phyloP scores from a whole-genome alignment of 805 yeast species.

The Cephaloascus albidus region DNA sequence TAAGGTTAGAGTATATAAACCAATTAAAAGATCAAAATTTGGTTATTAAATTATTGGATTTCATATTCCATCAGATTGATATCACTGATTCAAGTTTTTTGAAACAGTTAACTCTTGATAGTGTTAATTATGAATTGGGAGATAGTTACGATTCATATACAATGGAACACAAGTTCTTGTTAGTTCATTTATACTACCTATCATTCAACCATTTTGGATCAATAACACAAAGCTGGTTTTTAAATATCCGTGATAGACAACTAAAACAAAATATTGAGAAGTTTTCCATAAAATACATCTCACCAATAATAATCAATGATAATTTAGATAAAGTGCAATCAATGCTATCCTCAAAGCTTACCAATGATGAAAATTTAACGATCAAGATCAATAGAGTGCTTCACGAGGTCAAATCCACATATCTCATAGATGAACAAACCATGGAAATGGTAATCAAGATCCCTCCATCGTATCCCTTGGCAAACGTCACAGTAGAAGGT shows the following conservation, averaged over 20 bases:
- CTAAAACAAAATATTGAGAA: conserved; percentile 50
- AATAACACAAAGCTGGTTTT: conserved; percentile 58
- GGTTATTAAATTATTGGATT: conserved; percentile 42
- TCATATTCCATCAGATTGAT: conserved; percentile 46
- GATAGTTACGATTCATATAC: conserved; percentile 16
- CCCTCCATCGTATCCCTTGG: conserved; percentile 73
- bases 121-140: conserved; percentile 9
- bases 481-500: conserved; percentile 68
- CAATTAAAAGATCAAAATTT: conserved; percentile 38
- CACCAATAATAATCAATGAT: conserved; percentile 51
- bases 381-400: conserved; percentile 53
- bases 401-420: conserved; percentile 64
- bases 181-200: conserved; percentile 42
- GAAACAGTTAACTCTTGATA: conserved; percentile 6
- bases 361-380: conserved; percentile 35
- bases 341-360: conserved; percentile 17
- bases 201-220: conserved; percentile 46
- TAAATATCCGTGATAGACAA: conserved; percentile 58
- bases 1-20: conserved; percentile 50
- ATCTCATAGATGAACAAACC: conserved; percentile 78
- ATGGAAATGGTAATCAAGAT: conserved; percentile 70
- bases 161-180: conserved; percentile 27
- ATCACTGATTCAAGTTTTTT: conserved; percentile 15
- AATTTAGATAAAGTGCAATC: conserved; percentile 44
- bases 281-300: conserved; percentile 50